Evolutionary conservation across 2,329 filamentous ascomycete genomes (phyloP).

Genomic region (Amylocarpus encephaloides): DNA sequence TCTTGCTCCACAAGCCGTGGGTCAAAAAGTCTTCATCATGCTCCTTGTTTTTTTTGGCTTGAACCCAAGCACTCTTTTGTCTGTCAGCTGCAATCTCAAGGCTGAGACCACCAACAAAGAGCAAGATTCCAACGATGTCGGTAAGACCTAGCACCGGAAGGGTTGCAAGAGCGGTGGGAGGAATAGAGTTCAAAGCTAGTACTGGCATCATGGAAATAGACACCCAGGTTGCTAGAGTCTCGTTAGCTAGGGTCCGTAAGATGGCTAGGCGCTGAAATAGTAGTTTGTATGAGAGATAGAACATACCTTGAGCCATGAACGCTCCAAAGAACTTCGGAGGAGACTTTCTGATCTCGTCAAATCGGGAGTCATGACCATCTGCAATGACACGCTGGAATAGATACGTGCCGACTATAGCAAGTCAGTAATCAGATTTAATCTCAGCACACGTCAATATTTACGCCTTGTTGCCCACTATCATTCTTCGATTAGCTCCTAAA

Average conservation of each 20-base stretch:
- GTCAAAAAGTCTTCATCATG: slow-evolving; percentile 64
- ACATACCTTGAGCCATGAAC: slow-evolving; percentile 47
- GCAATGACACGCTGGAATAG: slow-evolving; percentile 55
- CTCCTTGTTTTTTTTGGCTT: slow-evolving; percentile 55
- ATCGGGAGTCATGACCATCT: slow-evolving; percentile 53
- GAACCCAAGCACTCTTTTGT: slow-evolving; percentile 57
- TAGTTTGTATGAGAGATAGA: too few species aligned
- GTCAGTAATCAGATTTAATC: background rate
- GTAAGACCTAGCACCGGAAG: slow-evolving; percentile 43
- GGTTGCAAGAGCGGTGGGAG: slow-evolving; percentile 43
- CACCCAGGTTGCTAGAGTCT: slow-evolving; percentile 51
- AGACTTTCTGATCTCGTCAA: slow-evolving; percentile 46
- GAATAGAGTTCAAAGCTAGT: slow-evolving; percentile 56
- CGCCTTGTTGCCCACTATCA: slow-evolving; percentile 51
- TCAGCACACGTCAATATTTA: slow-evolving; percentile 33
- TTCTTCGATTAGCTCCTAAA: background rate
- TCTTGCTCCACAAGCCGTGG: slow-evolving; percentile 53
- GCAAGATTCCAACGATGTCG: slow-evolving; percentile 49
- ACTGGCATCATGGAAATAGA: slow-evolving; percentile 61
- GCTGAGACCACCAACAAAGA: slow-evolving; percentile 53
- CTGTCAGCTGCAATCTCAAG: slow-evolving; percentile 57
- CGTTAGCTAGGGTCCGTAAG: background rate
- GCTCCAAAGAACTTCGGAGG: slow-evolving; percentile 47
- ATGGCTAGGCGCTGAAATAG: background rate
- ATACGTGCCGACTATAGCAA: slow-evolving; percentile 50